Evolutionary conservation across 1,284 basidiomycete genomes (phyloP).

Genomic region (Trametes versicolor): DNA sequence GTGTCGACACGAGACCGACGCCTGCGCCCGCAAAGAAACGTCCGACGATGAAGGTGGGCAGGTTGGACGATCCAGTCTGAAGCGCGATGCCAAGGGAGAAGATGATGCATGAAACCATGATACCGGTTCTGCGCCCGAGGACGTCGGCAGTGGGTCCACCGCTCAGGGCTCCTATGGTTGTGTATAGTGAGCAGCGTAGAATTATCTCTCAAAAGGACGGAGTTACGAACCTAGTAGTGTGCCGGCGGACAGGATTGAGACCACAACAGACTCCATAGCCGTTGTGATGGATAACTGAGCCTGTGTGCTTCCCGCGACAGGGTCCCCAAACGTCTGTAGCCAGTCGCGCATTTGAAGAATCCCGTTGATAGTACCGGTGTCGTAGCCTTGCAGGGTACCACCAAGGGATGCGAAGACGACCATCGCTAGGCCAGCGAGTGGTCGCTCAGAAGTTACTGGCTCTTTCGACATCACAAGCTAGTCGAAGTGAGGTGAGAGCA

Average conservation of each 20-base stretch:
- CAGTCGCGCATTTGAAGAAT: slow-evolving; percentile 64
- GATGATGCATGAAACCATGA: slow-evolving; percentile 64
- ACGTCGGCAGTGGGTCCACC: slow-evolving; percentile 49
- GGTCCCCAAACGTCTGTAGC: slow-evolving; percentile 60
- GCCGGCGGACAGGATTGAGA: slow-evolving; percentile 56
- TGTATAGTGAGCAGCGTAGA: not conserved
- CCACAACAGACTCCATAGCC: slow-evolving; percentile 45
- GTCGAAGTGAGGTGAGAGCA: no score
- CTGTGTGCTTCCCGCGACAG: slow-evolving; percentile 39
- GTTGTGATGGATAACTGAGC: not conserved
- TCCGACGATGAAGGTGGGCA: slow-evolving; percentile 73
- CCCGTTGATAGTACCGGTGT: slow-evolving; percentile 80
- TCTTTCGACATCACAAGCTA: not conserved
- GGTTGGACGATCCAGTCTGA: slow-evolving; percentile 64
- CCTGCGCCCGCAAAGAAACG: slow-evolving; percentile 87
- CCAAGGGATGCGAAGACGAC: slow-evolving; percentile 83
- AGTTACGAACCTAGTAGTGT: slow-evolving; percentile 53
- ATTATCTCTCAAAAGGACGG: no score
- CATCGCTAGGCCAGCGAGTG: slow-evolving; percentile 62
- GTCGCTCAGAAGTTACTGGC: slow-evolving; percentile 42
- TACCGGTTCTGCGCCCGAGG: slow-evolving; percentile 58
- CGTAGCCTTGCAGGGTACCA: slow-evolving; percentile 84
- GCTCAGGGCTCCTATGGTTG: slow-evolving; percentile 42
- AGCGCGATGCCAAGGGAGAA: slow-evolving; percentile 74
- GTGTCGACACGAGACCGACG: slow-evolving; percentile 74